phyloP scores from a whole-genome alignment of 176 grass and related monocot genomes.

The Elymus sibiricus region DNA sequence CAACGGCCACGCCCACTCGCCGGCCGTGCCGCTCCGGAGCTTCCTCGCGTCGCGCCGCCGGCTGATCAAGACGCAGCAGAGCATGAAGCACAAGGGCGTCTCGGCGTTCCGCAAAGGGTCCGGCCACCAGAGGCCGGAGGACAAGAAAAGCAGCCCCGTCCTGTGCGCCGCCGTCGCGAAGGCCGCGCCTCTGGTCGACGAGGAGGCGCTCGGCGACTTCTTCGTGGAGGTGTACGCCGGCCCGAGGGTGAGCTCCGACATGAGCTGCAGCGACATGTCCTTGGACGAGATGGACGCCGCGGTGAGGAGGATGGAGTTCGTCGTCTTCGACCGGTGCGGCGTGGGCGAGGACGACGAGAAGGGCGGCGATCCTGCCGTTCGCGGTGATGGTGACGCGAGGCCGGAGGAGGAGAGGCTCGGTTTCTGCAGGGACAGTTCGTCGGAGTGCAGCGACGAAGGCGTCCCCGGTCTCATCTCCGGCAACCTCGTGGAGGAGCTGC shows the following conservation, averaged over 20 bases:
- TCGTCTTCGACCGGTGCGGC: slow-evolving; percentile 57
- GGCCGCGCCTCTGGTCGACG: slow-evolving; percentile 54
- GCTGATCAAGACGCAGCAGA: slow-evolving; percentile 89
- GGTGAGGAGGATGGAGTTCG: slow-evolving; percentile 63
- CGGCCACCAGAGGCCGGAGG: slow-evolving; percentile 19
- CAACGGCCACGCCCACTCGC: slow-evolving; percentile 68
- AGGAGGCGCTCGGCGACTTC: slow-evolving; percentile 70
- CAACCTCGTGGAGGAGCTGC: slow-evolving; percentile 37
- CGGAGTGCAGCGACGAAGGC: slow-evolving; percentile 32
- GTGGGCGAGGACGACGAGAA: background rate
- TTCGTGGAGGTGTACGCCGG: slow-evolving; percentile 78
- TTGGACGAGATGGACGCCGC: slow-evolving; percentile 70
- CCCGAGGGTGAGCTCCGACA: slow-evolving; percentile 50
- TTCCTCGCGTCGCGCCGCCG: slow-evolving; percentile 71
- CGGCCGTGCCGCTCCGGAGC: slow-evolving; percentile 63
- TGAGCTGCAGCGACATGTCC: slow-evolving; percentile 75
- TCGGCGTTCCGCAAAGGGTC: slow-evolving; percentile 51
- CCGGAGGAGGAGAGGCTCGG: slow-evolving; percentile 31
- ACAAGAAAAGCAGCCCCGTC: background rate
- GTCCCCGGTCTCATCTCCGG: background rate
- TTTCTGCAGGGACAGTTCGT: slow-evolving; percentile 50
- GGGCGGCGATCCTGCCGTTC: background rate
- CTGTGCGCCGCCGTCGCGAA: slow-evolving; percentile 2
- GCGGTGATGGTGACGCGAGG: background rate
- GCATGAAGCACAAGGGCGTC: slow-evolving; percentile 79